Evolutionary conservation across 169 alveolate genomes (phyloP), one percentile per base, ranked within the genome.

Genomic region (Toxoplasma gondii): DNA sequence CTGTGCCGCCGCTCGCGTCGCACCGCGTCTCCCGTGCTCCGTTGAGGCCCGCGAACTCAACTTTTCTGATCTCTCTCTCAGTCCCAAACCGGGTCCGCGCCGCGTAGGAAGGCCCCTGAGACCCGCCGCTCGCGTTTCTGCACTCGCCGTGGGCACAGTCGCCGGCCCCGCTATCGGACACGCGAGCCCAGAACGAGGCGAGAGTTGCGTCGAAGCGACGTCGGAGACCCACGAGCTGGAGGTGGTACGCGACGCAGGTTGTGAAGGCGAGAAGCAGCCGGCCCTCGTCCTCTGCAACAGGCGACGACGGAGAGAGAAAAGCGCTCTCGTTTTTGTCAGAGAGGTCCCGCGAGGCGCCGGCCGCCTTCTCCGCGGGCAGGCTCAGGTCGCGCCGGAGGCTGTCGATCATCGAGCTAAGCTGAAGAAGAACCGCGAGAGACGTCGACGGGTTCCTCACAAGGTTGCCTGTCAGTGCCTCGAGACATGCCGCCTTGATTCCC

Each of bases 391-490:
- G 22, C 43, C 95, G 87, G 34, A 92, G 58, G 22, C 54, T 0
- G 44, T 92, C 95, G 0, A 84, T 84, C 17, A 92, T 34, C 67
- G 29, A 49, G 41, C 88, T 80, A 22, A 92, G 74, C 88, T 92
- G 95, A 88, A 92, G 92, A 88, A 92, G 88, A 41, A 92, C 95
- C 44, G 92, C 86, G 54, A 84, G 29, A n/a, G 95, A 81, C 44
- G 88, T 83, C 17, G 95, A 91, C 9, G 95, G 74, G 38, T 92
- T 92, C 45, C 88, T 24, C 29, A 70, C 84, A 4, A 74, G 69
- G 83, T 54, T 81, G 69, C 88, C 92, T n/a, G 91, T 44, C 70
- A 92, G 88, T 88, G 78, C 53, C 45, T 83, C 78, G 64, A 92
- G 44, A 36, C 92, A 83, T 0, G 95, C 86, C 0, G 95, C 92